Evolutionary conservation across 805 yeast genomes (phyloP).

Genomic region (Saturnispora galanensis): DNA sequence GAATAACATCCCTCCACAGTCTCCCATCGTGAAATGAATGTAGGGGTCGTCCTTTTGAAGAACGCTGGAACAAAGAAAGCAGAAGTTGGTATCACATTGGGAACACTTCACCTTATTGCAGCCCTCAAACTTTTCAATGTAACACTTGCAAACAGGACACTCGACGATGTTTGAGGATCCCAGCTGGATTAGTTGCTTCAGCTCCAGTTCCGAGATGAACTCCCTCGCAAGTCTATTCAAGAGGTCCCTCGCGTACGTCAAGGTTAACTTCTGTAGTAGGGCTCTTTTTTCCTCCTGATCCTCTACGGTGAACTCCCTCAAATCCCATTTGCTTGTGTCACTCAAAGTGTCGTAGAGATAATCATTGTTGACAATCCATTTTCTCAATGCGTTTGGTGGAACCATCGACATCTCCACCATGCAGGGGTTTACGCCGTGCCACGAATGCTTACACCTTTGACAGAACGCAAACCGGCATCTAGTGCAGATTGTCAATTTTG

Average conservation of each 20-base stretch:
- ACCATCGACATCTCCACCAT: constrained; percentile 21
- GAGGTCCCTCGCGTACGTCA: constrained; percentile 36
- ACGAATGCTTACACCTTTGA: constrained; percentile 44
- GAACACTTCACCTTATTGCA: constrained; percentile 56
- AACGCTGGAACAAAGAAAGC: constrained; percentile 43
- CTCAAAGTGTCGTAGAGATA: constrained; percentile 1
- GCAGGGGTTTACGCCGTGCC: constrained; percentile 51
- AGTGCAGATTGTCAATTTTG: constrained; percentile 39
- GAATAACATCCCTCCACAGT: constrained; percentile 42
- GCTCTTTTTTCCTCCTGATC: constrained; percentile 11
- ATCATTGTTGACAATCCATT: constrained; percentile 25
- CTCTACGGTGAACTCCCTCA: background rate
- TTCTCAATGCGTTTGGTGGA: constrained; percentile 18
- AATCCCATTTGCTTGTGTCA: constrained; percentile 2
- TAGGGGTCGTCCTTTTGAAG: constrained; percentile 37
- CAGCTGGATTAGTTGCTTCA: constrained; percentile 34
- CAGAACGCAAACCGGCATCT: constrained; percentile 47
- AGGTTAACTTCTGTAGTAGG: constrained; percentile 19
- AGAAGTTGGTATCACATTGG: constrained; percentile 38
- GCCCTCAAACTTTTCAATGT: constrained; percentile 48
- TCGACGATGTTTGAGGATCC: constrained; percentile 33
- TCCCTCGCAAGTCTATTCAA: constrained; percentile 35
- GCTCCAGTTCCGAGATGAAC: constrained; percentile 36
- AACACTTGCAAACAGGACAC: constrained; percentile 45
- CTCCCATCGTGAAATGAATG: constrained; percentile 35